A percentile compares a stretch with the other conserved stretches of the same genome.
Evolutionary conservation across 768 basidiomycete species (phyloP).

Genomic region (Russula brevipes): DNA sequence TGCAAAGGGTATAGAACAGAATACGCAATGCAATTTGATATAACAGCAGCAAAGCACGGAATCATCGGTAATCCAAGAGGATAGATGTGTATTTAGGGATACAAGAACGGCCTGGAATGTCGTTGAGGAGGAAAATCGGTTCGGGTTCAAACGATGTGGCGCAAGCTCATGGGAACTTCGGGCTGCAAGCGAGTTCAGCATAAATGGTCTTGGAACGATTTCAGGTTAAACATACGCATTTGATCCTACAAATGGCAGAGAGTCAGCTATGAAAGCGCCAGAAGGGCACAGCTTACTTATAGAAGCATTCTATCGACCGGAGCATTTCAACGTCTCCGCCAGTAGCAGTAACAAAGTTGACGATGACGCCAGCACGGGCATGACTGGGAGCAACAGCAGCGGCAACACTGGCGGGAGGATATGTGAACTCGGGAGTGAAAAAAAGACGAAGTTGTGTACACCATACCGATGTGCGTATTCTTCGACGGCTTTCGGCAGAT

Average conservation of each 20-base stretch:
- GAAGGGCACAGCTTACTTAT: conserved; percentile 55
- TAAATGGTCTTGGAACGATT: not conserved
- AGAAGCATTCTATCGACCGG: conserved; percentile 97
- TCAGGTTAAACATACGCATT: conserved; percentile 63
- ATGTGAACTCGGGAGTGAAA: conserved; percentile 18
- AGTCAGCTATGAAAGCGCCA: conserved; percentile 6
- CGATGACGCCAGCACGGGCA: conserved; percentile 82
- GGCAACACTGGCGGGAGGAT: conserved; percentile 53
- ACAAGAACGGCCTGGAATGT: conserved; percentile 55
- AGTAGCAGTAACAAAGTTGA: conserved; percentile 96
- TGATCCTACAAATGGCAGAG: conserved; percentile 35
- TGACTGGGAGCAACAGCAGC: conserved; percentile 83
- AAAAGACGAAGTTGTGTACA: not conserved
- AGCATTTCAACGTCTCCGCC: conserved; percentile 99
- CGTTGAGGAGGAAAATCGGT: conserved; percentile 29
- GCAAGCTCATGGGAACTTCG: conserved; percentile 86
- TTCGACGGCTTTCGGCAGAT: conserved; percentile 91
- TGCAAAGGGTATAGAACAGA: conserved; percentile 68
- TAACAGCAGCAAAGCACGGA: conserved; percentile 39
- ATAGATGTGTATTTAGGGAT: conserved; percentile 66
- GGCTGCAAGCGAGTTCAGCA: conserved; percentile 47
- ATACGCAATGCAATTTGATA: conserved; percentile 43
- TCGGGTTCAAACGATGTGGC: conserved; percentile 72
- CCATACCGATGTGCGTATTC: conserved; percentile 90
- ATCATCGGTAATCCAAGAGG: conserved; percentile 20